Evolutionary conservation across 345 rosid species (phyloP).

Genomic region (Cardiospermum halicacabum): DNA sequence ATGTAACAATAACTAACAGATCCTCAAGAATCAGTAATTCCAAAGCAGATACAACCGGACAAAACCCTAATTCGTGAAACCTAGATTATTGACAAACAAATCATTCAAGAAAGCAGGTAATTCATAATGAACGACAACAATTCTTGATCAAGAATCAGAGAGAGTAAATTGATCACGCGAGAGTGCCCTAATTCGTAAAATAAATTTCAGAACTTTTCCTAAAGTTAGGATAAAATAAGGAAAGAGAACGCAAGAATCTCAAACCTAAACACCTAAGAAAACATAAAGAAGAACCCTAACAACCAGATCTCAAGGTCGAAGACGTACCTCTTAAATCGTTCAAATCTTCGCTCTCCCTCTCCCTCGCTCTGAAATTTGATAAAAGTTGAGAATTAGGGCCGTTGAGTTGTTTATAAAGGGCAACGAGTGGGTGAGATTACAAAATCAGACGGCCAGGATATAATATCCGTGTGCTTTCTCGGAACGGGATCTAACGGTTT

Average conservation of each 20-base stretch:
- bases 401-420: slow-evolving; percentile 16
- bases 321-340: slow-evolving; percentile 21
- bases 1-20: not conserved
- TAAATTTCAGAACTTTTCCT: not conserved
- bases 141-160: too few relatives aligned
- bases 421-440: not conserved
- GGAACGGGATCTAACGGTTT: slow-evolving; percentile 37
- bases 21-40: not conserved
- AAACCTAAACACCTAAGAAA: not conserved
- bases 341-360: not conserved
- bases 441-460: slow-evolving; percentile 32
- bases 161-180: too few relatives aligned
- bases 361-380: not conserved
- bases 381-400: rapidly evolving
- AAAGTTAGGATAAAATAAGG: not conserved
- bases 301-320: not conserved
- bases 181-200: not conserved
- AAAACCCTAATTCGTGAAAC: not conserved
- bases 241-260: not conserved
- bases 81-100: not conserved
- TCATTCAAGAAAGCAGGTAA: not conserved
- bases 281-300: not conserved
- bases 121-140: not conserved
- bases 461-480: slow-evolving; percentile 53
- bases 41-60: not conserved